These are phyloP conservation scores for Umbilicus rupestris DNA, from an alignment of 164 flowering plant genomes.

Conservation along the genomic window DNA sequence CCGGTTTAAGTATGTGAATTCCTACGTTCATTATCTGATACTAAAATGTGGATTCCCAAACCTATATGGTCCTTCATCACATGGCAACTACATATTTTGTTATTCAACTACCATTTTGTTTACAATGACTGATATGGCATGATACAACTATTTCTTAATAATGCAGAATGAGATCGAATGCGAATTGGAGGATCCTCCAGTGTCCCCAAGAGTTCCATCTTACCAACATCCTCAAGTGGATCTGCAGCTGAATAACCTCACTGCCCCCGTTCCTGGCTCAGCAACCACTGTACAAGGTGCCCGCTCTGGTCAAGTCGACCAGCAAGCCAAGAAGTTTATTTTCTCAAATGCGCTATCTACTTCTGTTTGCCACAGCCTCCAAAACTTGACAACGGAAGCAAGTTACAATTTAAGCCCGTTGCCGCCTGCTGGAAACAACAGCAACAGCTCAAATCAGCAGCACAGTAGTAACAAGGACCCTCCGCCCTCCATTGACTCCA, in stretches of 20 bases:
- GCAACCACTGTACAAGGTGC: conserved; percentile 9
- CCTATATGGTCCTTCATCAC: not conserved
- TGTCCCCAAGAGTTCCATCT: not conserved
- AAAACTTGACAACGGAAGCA: conserved; percentile 15
- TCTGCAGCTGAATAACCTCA: conserved; percentile 10
- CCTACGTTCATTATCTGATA: too few species aligned
- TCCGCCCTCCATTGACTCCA: too few species aligned
- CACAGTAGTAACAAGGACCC: too few species aligned
- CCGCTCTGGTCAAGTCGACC: conserved; percentile 9
- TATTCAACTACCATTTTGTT: not conserved
- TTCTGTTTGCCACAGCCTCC: conserved; percentile 49
- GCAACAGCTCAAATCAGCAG: not conserved
- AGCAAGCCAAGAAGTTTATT: conserved; percentile 36
- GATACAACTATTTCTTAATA: not conserved
- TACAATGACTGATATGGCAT: not conserved
- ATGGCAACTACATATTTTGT: not conserved
- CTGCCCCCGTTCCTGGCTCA: conserved; percentile 8
- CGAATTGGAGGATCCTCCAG: not conserved
- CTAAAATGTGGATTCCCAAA: not conserved
- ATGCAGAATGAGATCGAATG: conserved; percentile 4
- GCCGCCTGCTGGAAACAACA: not conserved
- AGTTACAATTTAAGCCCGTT: not conserved
- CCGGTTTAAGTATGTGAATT: too few species aligned
- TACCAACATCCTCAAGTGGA: not conserved
- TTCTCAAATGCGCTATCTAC: conserved; percentile 62